Evolutionary conservation across 352 stramenopile genomes (phyloP), one percentile per base, ranked within the genome.

Genomic region (Blastocystis sp.): DNA sequence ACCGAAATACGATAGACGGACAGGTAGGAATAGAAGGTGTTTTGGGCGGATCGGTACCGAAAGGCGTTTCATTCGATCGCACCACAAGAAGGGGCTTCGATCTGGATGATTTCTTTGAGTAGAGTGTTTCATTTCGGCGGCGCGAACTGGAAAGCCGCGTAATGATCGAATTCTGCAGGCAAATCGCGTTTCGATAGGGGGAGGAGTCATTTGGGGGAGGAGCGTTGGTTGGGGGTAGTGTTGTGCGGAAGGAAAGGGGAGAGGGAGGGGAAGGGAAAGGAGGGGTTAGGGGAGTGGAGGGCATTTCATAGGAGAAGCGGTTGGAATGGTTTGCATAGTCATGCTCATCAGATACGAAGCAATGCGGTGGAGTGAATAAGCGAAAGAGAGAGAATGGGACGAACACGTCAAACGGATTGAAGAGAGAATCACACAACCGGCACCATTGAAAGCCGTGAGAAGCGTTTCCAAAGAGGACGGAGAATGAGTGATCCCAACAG

Each of bases 101-200:
- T 80, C 35, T 61, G 69, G 69, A 80, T 80, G 69, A 45, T 80
- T 80, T 80, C 69, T 80, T 80, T 80, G 41, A 45, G 55, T 60
- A 29, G 45, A 80, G 39, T 80, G 69, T 80, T 80, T 61, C 69
- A 80, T 33, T 55, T 19, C 4, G 16, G 31, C 4, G 21, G 31
- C 35, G 26, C 26, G 12, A 19, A 13, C 35, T 35, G 63, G 35
- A 16, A 55, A 1, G 45, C 9, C 45, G 9, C 6, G 6, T 71
- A 10, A 35, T 33, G 26, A 71, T 35, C 21, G 63, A 71, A 71
- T 71, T 24, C 63, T 9, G 10, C 10, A 41, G 41, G 35, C 35
- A 35, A 26, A 71, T 37, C 6, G 16, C n/a, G 63, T 71, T 71
- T 37, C 35, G 12, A 12, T n/a, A n/a, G n/a, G n/a, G n/a, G n/a